These are phyloP conservation scores for Apophysomyces trapeziformis DNA, from an alignment of 371 early-diverging fungal species.

Conservation along the genomic window DNA sequence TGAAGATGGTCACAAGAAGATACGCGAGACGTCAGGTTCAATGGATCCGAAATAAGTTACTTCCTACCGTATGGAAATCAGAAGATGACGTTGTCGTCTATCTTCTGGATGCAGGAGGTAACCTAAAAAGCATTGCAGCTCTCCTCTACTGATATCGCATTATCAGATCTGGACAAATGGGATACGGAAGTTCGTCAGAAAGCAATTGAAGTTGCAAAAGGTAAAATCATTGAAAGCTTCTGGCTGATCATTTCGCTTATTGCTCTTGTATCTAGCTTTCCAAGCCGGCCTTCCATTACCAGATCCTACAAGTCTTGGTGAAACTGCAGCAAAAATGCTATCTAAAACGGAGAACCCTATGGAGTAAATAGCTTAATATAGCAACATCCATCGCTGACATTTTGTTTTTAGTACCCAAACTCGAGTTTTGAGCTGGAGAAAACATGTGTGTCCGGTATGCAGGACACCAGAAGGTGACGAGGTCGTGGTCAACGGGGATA, in stretches of 20 bases:
- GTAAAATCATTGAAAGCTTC: slow-evolving; percentile 22
- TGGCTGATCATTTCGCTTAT: slow-evolving; percentile 10
- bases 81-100: slow-evolving; percentile 54
- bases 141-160: neutral
- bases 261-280: slow-evolving; percentile 23
- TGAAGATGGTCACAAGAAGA: slow-evolving; percentile 86
- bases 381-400: neutral
- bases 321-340: slow-evolving; percentile 44
- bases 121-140: neutral
- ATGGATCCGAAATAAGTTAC: slow-evolving; percentile 90
- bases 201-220: slow-evolving; percentile 57
- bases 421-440: slow-evolving; percentile 64
- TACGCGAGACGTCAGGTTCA: slow-evolving; percentile 89
- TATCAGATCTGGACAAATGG: slow-evolving; percentile 57
- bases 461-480: slow-evolving; percentile 45
- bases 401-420: slow-evolving; percentile 42
- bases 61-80: slow-evolving; percentile 54
- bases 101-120: slow-evolving; percentile 83
- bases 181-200: slow-evolving; percentile 56
- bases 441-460: slow-evolving; percentile 67
- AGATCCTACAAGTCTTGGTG: slow-evolving; percentile 39
- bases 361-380: slow-evolving; percentile 31
- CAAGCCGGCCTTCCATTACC: slow-evolving; percentile 36
- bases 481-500: slow-evolving; percentile 69
- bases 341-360: slow-evolving; percentile 24